Evolutionary conservation across 2,329 filamentous ascomycete species (phyloP), one percentile per base, ranked within the genome.

Genomic region (Niveomyces coronatus): DNA sequence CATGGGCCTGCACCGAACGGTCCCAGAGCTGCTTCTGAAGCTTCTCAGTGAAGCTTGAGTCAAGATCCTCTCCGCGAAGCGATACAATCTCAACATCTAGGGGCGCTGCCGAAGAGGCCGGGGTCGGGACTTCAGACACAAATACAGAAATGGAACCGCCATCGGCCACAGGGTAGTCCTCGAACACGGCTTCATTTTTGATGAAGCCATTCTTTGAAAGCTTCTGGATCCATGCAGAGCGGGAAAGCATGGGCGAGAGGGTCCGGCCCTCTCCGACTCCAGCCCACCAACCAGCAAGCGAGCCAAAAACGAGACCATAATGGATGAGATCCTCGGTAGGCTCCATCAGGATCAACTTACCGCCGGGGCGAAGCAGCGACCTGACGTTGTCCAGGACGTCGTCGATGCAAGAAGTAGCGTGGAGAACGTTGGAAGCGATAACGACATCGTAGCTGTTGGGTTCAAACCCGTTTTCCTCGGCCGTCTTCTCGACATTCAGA

Each of bases 331-430:
- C 37, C 5, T 47, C 44, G 8, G 53, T 56, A 9, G 45, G 44
- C 35, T 74, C 69, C 5, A 63, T 41, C 0, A 70, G 31, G 1
- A 72, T 28, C 0, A 74, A 49, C 26, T 63, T 60, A 0, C 69
- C 70, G 1, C 61, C 64, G 0, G 68, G 62, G 16, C 58, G 62
- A 0, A 69, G 48, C 0, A 69, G 45, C 0, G 43, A 44, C 1
- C 63, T 56, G 0, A 37, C 20, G 11, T 37, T 31, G 15, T 30
- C 19, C 28, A 37, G 10, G 27, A 24, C 28, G 3, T 11, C 14
- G 13, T 31, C 27, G 20, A 31, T 31, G 14, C 15, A 11, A 4
- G n/a, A 14, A 15, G 62, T 65, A 2, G 61, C 59, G 37, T 66
- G 60, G 0, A 70, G 44, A 3, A 62, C 56, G 23, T 55, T 50